Evolutionary conservation across 108 stramenopile genomes (phyloP).

Genomic region (Fragilaria crotonensis): DNA sequence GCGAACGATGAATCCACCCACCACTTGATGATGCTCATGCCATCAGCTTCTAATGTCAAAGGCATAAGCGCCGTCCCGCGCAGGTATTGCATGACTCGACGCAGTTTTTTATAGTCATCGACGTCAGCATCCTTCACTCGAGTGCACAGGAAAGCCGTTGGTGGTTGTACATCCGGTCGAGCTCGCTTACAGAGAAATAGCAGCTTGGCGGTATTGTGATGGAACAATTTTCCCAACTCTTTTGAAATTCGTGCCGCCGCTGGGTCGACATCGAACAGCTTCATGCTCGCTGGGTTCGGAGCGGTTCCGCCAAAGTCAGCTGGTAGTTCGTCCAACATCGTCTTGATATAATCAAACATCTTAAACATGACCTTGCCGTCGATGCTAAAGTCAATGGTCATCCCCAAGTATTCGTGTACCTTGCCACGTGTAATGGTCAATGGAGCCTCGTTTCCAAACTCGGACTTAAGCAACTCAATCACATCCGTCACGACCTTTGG

Average conservation of each 20-base stretch:
- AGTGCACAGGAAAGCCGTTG: conserved; percentile 44
- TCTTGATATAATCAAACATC: conserved; percentile 16
- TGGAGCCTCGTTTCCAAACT: conserved; percentile 5
- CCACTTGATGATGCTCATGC: conserved; percentile 20
- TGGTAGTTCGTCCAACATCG: conserved; percentile 11
- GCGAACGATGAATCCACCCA: conserved; percentile 44
- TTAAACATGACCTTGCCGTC: conserved; percentile 6
- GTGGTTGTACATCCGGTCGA: conserved; percentile 15
- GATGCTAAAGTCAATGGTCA: conserved; percentile 11
- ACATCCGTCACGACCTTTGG: conserved; percentile 1
- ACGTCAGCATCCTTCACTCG: conserved; percentile 28
- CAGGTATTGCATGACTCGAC: conserved; percentile 30
- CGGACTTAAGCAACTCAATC: conserved; percentile 6
- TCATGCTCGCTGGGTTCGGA: conserved; percentile 20
- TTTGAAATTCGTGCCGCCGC: background rate
- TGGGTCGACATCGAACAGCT: conserved; percentile 24
- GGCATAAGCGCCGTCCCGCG: conserved; percentile 15
- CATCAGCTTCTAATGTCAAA: conserved; percentile 12
- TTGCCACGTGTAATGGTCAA: background rate
- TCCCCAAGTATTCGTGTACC: conserved; percentile 15
- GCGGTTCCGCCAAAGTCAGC: conserved; percentile 11
- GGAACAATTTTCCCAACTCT: background rate
- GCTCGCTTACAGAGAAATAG: conserved; percentile 21
- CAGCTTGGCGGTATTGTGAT: conserved; percentile 11
- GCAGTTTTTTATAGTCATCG: conserved; percentile 41